Evolutionary conservation across 1,139 yeast species (phyloP), one percentile per base, ranked within the genome.

Genomic region (Debaryomyces subglobosus): DNA sequence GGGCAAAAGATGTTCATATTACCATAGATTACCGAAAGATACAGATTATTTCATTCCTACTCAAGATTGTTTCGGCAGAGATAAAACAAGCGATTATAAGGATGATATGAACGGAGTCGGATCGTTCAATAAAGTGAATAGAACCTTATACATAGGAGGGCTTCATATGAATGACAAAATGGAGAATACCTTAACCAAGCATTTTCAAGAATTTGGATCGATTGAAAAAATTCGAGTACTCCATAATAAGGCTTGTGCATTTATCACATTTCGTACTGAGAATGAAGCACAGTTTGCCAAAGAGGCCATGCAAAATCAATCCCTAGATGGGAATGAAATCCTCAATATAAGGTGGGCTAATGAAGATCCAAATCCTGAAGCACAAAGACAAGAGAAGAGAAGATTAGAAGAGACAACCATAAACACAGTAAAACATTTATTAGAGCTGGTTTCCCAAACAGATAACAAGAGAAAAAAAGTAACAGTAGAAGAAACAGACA

Each of bases 81-180:
- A 89, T 62, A 89, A 87, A 64, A 87, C 88, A 53, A 77, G 89
- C 0, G 88, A 84, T 39, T 89, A 89, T 62, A 74, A 91, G 55
- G 97, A 92, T 56, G 99, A 94, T 65, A 90, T 91, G 97, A 85
- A 88, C 39, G 99, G 98, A 20, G 87, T 90, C 2, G 99, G 98
- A 0, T 84, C 92, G n/a, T 85, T 92, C 61, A 77, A 81, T 55
- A 71, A 77, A 34, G 74, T 74, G 23, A 92, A 91, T 62, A 69
- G 85, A 48, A 90, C 97, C 0, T 64, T 94, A 8, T 92, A 86
- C 61, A 79, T 94, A 2, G 96, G 96, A 18, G 85, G 90, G 1
- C 70, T 90, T 21, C 71, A 67, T 43, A 60, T 68, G 56, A 58
- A 53, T 29, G 61, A 64, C 16, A 56, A 54, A 20, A 58, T 65